phyloP scores from a whole-genome alignment of 2,329 filamentous ascomycete species.

The Aspergillus novoparasiticus region DNA sequence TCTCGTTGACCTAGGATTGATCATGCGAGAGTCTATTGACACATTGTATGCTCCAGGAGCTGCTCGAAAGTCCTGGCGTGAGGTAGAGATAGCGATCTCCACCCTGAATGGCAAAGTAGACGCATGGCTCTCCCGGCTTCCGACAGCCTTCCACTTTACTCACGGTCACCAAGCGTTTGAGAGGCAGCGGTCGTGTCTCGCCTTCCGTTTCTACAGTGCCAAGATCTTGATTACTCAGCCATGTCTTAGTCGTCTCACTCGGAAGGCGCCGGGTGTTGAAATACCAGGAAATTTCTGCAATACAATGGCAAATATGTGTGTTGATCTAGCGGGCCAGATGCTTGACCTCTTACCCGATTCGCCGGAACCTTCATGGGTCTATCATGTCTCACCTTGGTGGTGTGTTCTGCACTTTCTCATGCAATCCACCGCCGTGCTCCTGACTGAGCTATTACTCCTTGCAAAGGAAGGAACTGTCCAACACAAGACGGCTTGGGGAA shows the following conservation, averaged over 20 bases:
- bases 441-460: conserved; percentile 39
- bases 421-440: conserved; percentile 41
- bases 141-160: conserved; percentile 39
- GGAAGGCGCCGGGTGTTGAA: conserved; percentile 28
- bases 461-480: conserved; percentile 33
- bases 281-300: conserved; percentile 34
- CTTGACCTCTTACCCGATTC: conserved; percentile 40
- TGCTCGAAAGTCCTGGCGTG: conserved; percentile 36
- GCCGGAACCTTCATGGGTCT: conserved; percentile 34
- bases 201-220: conserved; percentile 47
- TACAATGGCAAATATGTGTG: conserved; percentile 37
- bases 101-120: conserved; percentile 39
- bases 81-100: conserved; percentile 40
- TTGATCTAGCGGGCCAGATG: conserved; percentile 38
- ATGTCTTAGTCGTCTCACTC: conserved; percentile 43
- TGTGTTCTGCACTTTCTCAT: conserved; percentile 45
- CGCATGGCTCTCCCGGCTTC: conserved; percentile 42
- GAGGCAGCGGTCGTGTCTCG: conserved; percentile 39
- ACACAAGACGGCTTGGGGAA: conserved; percentile 28
- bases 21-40: conserved; percentile 41
- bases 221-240: conserved; percentile 47
- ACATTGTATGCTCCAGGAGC: conserved; percentile 42
- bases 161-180: conserved; percentile 31
- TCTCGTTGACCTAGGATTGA: conserved; percentile 38
- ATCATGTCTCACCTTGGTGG: conserved; percentile 43